phyloP scores from a whole-genome alignment of 495 filamentous ascomycete genomes.

The Annulohypoxylon moriforme region DNA sequence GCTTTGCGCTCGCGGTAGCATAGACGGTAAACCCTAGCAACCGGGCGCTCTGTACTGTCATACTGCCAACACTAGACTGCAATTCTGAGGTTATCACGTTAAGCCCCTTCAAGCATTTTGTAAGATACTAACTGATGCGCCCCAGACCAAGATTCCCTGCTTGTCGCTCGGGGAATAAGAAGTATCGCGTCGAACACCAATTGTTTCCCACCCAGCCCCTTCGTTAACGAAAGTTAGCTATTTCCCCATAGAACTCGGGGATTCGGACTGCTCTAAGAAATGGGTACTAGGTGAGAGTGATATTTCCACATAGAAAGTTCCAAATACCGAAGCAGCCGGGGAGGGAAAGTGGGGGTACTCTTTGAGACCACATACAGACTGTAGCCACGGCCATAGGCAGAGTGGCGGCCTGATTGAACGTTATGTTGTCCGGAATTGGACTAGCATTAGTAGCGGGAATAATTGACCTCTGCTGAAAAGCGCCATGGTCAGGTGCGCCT shows the following conservation, averaged over 20 bases:
- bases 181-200: constrained; percentile 51
- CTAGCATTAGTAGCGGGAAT: constrained; percentile 49
- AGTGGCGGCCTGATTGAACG: constrained; percentile 58
- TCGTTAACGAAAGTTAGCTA: neutral
- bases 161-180: constrained; percentile 49
- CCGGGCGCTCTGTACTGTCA: constrained; percentile 57
- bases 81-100: neutral
- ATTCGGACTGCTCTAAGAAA: neutral
- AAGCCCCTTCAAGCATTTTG: neutral
- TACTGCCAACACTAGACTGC: constrained; percentile 55
- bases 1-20: constrained; percentile 59
- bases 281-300: neutral
- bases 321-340: no score
- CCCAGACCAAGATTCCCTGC: constrained; percentile 59
- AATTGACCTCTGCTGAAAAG: constrained; percentile 56
- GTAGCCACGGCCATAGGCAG: constrained; percentile 56
- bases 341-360: neutral
- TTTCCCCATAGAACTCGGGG: neutral
- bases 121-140: constrained; percentile 48
- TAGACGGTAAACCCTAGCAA: constrained; percentile 59
- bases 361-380: neutral
- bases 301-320: neutral
- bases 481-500: constrained; percentile 52
- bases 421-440: constrained; percentile 53
- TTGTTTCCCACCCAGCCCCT: constrained; percentile 46